phyloP scores from a whole-genome alignment of 2,329 filamentous ascomycete species.

The Paracorniculantispora psalliotae region DNA sequence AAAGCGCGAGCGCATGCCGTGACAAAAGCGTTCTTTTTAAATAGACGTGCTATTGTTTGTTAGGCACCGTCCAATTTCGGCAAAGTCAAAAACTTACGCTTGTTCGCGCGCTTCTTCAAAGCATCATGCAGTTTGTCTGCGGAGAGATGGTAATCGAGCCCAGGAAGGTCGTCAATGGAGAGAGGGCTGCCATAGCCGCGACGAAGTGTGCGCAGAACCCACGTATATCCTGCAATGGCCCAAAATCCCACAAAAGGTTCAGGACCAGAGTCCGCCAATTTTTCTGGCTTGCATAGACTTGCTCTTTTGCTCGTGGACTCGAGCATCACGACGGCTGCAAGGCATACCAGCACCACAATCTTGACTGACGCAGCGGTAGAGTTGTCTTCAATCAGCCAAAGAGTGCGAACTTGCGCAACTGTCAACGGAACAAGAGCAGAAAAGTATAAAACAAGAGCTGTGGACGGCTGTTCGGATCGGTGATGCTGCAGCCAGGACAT shows the following conservation, averaged over 20 bases:
- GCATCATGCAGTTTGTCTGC: conserved; percentile 2
- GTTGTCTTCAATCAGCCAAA: conserved; percentile 25
- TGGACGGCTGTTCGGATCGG: conserved; percentile 30
- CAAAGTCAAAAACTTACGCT: not conserved
- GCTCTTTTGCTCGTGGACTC: conserved; percentile 24
- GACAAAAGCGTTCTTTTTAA: conserved; percentile 11
- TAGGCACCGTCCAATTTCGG: no score
- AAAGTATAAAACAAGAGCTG: conserved; percentile 35
- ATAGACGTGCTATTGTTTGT: conserved; percentile 1
- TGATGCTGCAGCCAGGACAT: conserved; percentile 7
- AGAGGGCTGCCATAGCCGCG: conserved; percentile 29
- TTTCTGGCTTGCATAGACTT: conserved; percentile 3
- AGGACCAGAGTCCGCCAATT: conserved; percentile 1
- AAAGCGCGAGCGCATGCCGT: conserved; percentile 14
- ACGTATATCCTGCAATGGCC: conserved; percentile 23
- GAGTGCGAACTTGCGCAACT: conserved; percentile 32
- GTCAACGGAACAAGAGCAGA: conserved; percentile 37
- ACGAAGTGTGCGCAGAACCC: conserved; percentile 24
- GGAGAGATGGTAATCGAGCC: conserved; percentile 17
- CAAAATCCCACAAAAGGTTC: conserved; percentile 21
- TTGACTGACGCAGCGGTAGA: conserved; percentile 24
- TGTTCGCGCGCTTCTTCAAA: conserved; percentile 1
- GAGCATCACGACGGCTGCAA: conserved; percentile 29
- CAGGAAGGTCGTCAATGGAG: conserved; percentile 26
- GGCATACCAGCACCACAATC: conserved; percentile 27